Percentiles rank a stretch among this genome's conserved stretches.
Conservation (phyloP, 2,329 filamentous ascomycete genomes). For the Exophiala oligosperma region DNA sequence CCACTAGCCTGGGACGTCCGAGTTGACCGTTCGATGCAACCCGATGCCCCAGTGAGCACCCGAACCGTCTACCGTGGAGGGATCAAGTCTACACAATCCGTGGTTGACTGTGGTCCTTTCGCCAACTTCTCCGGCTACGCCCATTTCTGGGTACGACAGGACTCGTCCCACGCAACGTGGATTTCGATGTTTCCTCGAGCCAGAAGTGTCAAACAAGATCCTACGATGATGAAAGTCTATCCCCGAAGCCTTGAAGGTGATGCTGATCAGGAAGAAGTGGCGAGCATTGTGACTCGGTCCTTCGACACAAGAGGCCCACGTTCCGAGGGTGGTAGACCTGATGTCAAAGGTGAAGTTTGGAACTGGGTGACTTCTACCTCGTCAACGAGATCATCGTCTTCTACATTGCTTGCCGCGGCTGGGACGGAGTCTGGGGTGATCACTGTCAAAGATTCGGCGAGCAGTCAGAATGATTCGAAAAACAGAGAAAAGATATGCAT, state of each 20-base stretch:
- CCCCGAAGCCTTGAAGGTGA: not conserved
- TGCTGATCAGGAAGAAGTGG: conserved; percentile 8
- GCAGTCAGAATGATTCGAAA: not conserved
- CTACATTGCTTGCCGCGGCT: not conserved
- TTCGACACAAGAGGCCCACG: conserved; percentile 24
- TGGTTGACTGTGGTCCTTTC: conserved; percentile 3
- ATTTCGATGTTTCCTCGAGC: conserved; percentile 22
- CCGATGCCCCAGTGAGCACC: conserved; percentile 15
- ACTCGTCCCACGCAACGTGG: conserved; percentile 23
- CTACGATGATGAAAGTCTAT: not conserved
- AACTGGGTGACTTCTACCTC: conserved; percentile 41
- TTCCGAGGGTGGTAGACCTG: conserved; percentile 21
- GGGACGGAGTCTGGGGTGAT: not conserved
- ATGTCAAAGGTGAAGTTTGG: conserved; percentile 27
- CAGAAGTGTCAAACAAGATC: not conserved
- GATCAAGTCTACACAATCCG: conserved; percentile 1
- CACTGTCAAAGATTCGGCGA: conserved; percentile 26
- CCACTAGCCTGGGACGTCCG: conserved; percentile 48
- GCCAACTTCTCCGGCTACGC: conserved; percentile 8
- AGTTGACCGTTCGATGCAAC: conserved; percentile 7
- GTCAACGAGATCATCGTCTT: conserved; percentile 48
- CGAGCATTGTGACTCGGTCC: conserved; percentile 20
- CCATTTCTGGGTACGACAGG: conserved; percentile 30
- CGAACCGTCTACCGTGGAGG: conserved; percentile 22
- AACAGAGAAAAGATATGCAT: conserved; percentile 44